phyloP scores from a whole-genome alignment of 106 monocot genomes.

The Xerophyta viscosa region DNA sequence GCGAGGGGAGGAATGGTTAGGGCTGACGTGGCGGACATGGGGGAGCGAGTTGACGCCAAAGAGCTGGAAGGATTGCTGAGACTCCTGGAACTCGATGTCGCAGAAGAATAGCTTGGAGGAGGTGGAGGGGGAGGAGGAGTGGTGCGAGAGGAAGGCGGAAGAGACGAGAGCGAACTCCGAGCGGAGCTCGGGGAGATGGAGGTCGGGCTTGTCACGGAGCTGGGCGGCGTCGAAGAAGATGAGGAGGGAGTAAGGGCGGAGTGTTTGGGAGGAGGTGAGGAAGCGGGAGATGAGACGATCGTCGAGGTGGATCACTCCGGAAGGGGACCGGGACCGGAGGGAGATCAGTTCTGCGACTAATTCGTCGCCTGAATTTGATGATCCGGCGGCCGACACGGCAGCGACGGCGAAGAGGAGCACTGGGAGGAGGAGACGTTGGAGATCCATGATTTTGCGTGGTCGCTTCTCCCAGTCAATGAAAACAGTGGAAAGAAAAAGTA shows the following conservation, averaged over 20 bases:
- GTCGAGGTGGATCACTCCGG: slow-evolving; percentile 78
- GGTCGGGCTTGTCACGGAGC: slow-evolving; percentile 72
- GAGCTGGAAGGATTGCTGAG: slow-evolving; percentile 63
- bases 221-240: slow-evolving; percentile 87
- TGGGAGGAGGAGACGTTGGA: slow-evolving; percentile 11
- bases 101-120: slow-evolving; percentile 65
- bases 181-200: slow-evolving; percentile 78
- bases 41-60: slow-evolving; percentile 83
- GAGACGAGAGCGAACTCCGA: slow-evolving; percentile 75
- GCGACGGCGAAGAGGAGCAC: slow-evolving; percentile 8
- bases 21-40: slow-evolving; percentile 59
- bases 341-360: slow-evolving; percentile 51
- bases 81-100: slow-evolving; percentile 85
- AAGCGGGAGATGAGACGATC: slow-evolving; percentile 58
- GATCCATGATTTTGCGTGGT: slow-evolving; percentile 10
- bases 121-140: slow-evolving; percentile 14
- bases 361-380: slow-evolving; percentile 23
- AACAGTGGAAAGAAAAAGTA: neutral
- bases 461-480: neutral
- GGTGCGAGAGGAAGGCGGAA: slow-evolving; percentile 35
- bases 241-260: slow-evolving; percentile 71
- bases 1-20: slow-evolving; percentile 16
- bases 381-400: neutral
- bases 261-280: slow-evolving; percentile 42
- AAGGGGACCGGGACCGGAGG: slow-evolving; percentile 50